Evolutionary conservation across 2,329 filamentous ascomycete species (phyloP), one percentile per base, ranked within the genome.

Genomic region (Calonectria pseudoturangicola): DNA sequence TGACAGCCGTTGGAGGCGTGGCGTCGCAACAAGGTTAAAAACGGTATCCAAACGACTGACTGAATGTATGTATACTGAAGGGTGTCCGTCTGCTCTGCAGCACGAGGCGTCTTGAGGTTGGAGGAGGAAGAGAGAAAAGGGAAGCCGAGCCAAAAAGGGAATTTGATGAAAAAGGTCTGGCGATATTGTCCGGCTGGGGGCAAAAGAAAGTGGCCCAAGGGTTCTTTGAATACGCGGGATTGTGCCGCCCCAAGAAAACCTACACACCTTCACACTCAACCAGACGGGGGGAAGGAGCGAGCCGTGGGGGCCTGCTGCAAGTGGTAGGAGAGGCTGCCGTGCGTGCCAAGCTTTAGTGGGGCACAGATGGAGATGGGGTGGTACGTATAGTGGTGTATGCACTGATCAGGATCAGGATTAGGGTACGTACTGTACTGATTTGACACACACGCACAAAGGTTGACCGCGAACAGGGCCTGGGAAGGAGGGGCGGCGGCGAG

Each of bases 181-280:
- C 33, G 36, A 60, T 60, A 60, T 60, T 60, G 54, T 28, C 33
- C 54, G 13, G n/a, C 54, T 56, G n/a, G 54, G 54, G 54, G 54
- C 54, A 41, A 58, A 58, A 60, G 33, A 36, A 60, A 41, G 54
- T 39, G 54, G 54, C 54, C 54, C 54, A 60, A 60, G 54, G 54
- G 54, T 60, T 60, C 54, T 60, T 60, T 60, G 33, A 60, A 60
- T 60, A 60, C 54, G 54, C 54, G 54, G 54, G 54, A 60, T 60
- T 60, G 54, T 60, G 54, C 54, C 54, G 54, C 54, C 54, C 54
- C 54, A 41, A 41, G 54, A 41, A 60, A 60, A 60, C 54, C 33
- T 41, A 58, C 54, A 60, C 54, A 21, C 45, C 54, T 41, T 60
- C 48, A 41, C 8, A 41, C 33, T 41, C 54, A 39, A 41, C 54